These are phyloP conservation scores for Rubia balearica DNA, from an alignment of 305 asterid genomes.

Conservation along the genomic window DNA sequence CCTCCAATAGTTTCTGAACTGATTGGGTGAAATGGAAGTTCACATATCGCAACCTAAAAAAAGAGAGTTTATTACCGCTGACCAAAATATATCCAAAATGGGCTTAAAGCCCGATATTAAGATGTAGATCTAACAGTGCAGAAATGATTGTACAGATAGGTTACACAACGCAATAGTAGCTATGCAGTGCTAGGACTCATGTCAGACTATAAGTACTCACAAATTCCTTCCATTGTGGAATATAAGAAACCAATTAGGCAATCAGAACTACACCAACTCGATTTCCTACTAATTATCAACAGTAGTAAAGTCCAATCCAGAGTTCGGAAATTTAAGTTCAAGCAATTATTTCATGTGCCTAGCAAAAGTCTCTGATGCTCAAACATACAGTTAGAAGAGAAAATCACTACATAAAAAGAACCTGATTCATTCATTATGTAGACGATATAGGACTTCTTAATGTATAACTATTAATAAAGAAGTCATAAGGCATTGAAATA, in stretches of 20 bases:
- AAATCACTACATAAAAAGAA: background rate
- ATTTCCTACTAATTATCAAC: background rate
- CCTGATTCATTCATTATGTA: background rate
- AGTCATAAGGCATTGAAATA: background rate
- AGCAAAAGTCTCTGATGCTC: background rate
- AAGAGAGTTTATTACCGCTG: slow-evolving; percentile 6
- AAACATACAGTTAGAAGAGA: background rate
- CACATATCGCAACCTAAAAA: slow-evolving; percentile 84
- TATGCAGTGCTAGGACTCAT: background rate
- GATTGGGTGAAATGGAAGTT: slow-evolving; percentile 96
- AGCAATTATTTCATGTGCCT: background rate
- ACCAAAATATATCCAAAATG: slow-evolving; percentile 6
- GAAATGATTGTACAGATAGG: background rate
- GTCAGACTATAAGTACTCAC: background rate
- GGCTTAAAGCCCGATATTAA: background rate
- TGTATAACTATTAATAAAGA: background rate
- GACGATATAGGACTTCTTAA: background rate
- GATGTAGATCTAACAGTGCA: background rate
- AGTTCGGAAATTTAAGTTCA: background rate
- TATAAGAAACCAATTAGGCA: background rate
- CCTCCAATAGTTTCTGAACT: slow-evolving; percentile 94
- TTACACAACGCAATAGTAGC: background rate
- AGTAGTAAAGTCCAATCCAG: background rate
- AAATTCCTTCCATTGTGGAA: background rate
- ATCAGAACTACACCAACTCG: background rate